Evolutionary conservation across 2,329 filamentous ascomycete species (phyloP).

Genomic region (Phyllosticta citriasiana): DNA sequence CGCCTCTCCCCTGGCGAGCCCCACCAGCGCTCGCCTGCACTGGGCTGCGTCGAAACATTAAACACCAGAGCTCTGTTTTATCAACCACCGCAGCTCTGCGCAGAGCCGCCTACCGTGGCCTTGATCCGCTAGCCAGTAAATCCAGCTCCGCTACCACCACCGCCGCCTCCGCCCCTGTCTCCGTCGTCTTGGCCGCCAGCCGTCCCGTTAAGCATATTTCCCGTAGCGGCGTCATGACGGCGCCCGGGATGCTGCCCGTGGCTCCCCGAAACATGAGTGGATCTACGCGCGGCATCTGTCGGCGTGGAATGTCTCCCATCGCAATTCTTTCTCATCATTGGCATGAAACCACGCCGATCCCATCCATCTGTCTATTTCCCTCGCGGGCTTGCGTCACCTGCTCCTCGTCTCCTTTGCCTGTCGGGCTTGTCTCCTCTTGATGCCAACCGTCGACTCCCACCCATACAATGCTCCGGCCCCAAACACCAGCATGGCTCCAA

Average conservation of each 20-base stretch:
- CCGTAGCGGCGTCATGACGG: background rate
- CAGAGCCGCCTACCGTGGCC: background rate
- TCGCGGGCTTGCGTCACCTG: background rate
- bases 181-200: background rate
- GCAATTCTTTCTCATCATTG: background rate
- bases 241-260: background rate
- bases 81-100: background rate
- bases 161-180: background rate
- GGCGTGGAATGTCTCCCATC: background rate
- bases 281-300: background rate
- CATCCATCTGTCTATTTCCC: background rate
- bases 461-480: slow-evolving; percentile 85
- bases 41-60: background rate
- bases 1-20: background rate
- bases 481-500: slow-evolving; percentile 81
- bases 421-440: slow-evolving; percentile 26
- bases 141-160: background rate
- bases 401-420: slow-evolving; percentile 4
- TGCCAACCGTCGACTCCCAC: slow-evolving; percentile 50
- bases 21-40: background rate
- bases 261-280: background rate
- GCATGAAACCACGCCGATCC: background rate
- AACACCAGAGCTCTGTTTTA: too few species aligned
- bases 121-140: background rate
- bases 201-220: background rate